Base-by-base conservation (phyloP, 495 filamentous ascomycete species). In the Annulohypoxylon nitens region DNA sequence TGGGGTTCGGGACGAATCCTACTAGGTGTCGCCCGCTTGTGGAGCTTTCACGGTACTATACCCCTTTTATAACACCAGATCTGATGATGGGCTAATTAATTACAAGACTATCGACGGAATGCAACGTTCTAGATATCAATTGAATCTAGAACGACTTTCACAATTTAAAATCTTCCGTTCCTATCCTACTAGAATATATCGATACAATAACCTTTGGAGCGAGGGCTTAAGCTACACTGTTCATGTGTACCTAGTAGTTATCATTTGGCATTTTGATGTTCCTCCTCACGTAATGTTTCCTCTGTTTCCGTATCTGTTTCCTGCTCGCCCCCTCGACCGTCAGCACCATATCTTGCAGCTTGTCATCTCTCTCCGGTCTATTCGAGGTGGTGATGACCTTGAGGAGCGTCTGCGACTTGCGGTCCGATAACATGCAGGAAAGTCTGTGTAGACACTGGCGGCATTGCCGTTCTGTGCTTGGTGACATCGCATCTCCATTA, bases 21-120 rank as follows among this genome's bases (percentile, higher is more conserved):
- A 33, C 30, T 6, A 30, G 5, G 30, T 30, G 3, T 41, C 25
- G 23, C 50, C 68, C 68, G 33, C 4, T 45, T 45, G 14, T 14
- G n/a, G 20, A 16, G 20, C 7, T 26, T 34, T 39, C 3, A 23
- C 34, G 61, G 68, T 70, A 64, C 68, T 70, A 70, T 64, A 70
- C 41, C 65, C 55, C 39, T 45, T 58, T 26, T 66, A 65, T 51
- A n/a, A 30, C 55, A 36, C 34, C 55, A 8, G 16, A 64, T 70
- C 61, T 55, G 41, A 65, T 3, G 60, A 3, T 18, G 41, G 67
- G 51, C 53, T 70, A 54, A 70, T 53, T 70, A 54, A 70, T 45
- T 43, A 36, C 45, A 45, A 16, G 26, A 53, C 41, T 48, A 18
- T 58, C 1, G 20, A 54, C 67, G 26, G 41, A 23, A 47, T 61